phyloP scores from a whole-genome alignment of 176 grass and related monocot species.

The Phoenix dactylifera region DNA sequence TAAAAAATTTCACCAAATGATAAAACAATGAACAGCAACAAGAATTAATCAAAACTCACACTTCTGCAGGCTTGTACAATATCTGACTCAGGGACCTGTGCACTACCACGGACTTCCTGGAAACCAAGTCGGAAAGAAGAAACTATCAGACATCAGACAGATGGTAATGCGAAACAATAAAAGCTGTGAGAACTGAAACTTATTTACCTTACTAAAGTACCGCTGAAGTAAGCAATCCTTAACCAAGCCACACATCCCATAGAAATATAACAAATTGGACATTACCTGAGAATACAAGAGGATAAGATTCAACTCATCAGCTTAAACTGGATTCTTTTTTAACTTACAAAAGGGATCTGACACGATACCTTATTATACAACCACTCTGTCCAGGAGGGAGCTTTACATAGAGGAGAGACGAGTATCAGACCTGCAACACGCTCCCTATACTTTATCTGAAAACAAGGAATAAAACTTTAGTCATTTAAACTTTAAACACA shows the following conservation, averaged over 20 bases:
- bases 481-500: neutral
- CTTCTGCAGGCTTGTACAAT: slow-evolving; percentile 11
- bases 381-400: slow-evolving; percentile 20
- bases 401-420: slow-evolving; percentile 20
- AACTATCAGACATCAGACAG: slow-evolving; percentile 7
- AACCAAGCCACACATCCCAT: slow-evolving; percentile 25
- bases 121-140: neutral
- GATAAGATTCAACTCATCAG: too few relatives aligned
- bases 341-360: slow-evolving; percentile 2
- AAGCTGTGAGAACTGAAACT: too few relatives aligned
- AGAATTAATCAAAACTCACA: slow-evolving; percentile 8
- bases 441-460: slow-evolving; percentile 14
- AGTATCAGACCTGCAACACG: slow-evolving; percentile 19
- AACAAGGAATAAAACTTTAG: neutral
- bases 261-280: slow-evolving; percentile 19
- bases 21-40: too few relatives aligned
- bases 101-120: slow-evolving; percentile 13
- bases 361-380: slow-evolving; percentile 13
- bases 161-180: too few relatives aligned
- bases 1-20: too few relatives aligned
- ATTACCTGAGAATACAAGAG: neutral
- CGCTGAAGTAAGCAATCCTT: slow-evolving; percentile 17
- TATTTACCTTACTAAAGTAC: slow-evolving; percentile 17
- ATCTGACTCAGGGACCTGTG: slow-evolving; percentile 12
- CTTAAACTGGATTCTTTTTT: too few relatives aligned